These are phyloP conservation scores for Cryptosporidium ryanae DNA, from an alignment of 169 alveolate species.

Conservation along the genomic window DNA sequence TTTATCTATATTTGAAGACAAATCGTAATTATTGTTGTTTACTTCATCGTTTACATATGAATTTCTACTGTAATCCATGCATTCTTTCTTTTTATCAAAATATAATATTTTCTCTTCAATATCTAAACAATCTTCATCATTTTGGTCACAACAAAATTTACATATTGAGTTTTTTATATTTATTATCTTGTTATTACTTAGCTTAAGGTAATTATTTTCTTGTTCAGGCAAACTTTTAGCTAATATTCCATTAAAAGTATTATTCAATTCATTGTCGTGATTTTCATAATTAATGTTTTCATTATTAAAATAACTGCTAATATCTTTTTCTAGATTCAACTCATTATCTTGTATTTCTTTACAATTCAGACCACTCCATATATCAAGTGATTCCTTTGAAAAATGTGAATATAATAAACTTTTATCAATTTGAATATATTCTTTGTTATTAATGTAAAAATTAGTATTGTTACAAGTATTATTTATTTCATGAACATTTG, in stretches of 20 bases:
- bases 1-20: not conserved
- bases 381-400: slow-evolving; percentile 12
- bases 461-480: not conserved
- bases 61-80: too few relatives aligned
- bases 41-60: not conserved
- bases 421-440: not conserved
- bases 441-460: not conserved
- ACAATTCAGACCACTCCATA: slow-evolving; percentile 31
- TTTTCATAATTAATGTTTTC: not conserved
- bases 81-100: slow-evolving; percentile 7
- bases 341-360: slow-evolving; percentile 45
- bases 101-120: slow-evolving; percentile 23
- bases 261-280: not conserved
- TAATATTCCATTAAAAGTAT: not conserved
- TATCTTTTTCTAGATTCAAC: too few relatives aligned
- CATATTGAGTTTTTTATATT: slow-evolving; percentile 32
- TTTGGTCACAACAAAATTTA: slow-evolving; percentile 12
- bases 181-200: slow-evolving; percentile 10
- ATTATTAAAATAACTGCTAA: too few relatives aligned
- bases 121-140: slow-evolving; percentile 49
- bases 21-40: not conserved
- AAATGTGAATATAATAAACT: slow-evolving; percentile 12
- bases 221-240: slow-evolving; percentile 42
- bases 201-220: slow-evolving; percentile 17
- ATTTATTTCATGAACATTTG: slow-evolving; percentile 2